Evolutionary conservation across 2,329 filamentous ascomycete species (phyloP).

Genomic region (Coniochaeta sp.): DNA sequence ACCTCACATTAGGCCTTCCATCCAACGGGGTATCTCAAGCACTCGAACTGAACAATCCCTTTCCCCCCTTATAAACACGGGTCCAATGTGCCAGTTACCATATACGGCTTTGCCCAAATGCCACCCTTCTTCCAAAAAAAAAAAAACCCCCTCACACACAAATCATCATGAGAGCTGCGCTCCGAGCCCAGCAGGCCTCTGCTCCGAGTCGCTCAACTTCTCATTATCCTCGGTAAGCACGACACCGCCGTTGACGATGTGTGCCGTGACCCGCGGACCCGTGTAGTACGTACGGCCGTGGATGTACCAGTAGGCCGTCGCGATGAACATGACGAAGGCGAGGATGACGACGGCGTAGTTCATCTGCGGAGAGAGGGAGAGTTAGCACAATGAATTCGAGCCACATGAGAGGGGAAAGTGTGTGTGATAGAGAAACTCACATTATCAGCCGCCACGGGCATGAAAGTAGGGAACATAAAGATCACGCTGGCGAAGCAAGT

Average conservation of each 20-base stretch:
- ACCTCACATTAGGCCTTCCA: not conserved
- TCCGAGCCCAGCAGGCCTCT: not conserved
- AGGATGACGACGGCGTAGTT: conserved; percentile 47
- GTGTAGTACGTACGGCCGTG: conserved; percentile 38
- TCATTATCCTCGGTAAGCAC: not conserved
- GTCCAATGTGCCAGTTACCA: not conserved
- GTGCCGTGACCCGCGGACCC: conserved; percentile 29
- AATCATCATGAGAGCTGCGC: not conserved
- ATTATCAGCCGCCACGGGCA: conserved; percentile 35
- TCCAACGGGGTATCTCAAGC: not conserved
- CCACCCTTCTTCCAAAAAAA: not conserved
- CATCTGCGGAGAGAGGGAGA: conserved; percentile 29
- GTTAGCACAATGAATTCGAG: not conserved
- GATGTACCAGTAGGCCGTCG: conserved; percentile 36
- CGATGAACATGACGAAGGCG: conserved; percentile 33
- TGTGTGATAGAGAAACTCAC: conserved; percentile 21
- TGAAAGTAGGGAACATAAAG: conserved; percentile 42
- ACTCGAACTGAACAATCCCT: not conserved
- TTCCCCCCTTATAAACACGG: not conserved
- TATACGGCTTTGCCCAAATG: not conserved
- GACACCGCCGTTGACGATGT: conserved; percentile 13
- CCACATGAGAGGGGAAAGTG: not conserved
- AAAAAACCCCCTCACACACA: no score
- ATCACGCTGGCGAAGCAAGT: conserved; percentile 45
- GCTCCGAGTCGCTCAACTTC: not conserved